A percentile compares a stretch with the other conserved stretches of the same genome.
Evolutionary conservation across 139 green algal species (phyloP).

Genomic region (Chlorella sp.): DNA sequence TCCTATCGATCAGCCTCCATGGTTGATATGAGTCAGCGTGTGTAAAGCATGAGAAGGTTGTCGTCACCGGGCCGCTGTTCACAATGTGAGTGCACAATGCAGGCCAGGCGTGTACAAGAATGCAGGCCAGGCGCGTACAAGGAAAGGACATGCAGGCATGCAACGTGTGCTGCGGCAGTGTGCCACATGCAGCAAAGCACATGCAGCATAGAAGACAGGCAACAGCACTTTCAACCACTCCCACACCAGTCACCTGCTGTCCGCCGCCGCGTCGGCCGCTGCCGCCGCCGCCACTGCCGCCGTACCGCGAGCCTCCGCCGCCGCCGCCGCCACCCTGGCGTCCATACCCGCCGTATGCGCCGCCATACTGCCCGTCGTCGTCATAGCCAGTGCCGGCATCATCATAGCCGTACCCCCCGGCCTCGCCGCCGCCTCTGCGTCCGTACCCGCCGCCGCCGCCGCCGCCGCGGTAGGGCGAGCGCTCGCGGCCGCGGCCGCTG

Average conservation of each 20-base stretch:
- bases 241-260: neutral
- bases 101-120: no score
- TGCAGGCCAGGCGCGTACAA: no score
- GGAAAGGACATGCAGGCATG: neutral
- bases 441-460: no score
- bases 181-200: neutral
- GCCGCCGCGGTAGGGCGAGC: neutral
- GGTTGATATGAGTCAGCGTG: neutral
- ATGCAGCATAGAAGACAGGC: neutral
- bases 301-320: neutral
- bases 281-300: no score
- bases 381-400: neutral
- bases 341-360: neutral
- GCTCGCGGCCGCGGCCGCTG: neutral
- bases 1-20: slow-evolving; percentile 31
- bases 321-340: neutral
- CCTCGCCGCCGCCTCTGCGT: neutral
- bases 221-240: neutral
- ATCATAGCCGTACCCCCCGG: neutral
- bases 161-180: neutral
- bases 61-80: slow-evolving; percentile 17
- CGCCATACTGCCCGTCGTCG: no score
- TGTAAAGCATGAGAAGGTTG: neutral
- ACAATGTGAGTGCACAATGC: neutral
- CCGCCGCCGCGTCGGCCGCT: neutral